A percentile compares a stretch with the other conserved stretches of the same genome.
Conservation (phyloP, 306 rosid genomes). For the Prunus mira region DNA sequence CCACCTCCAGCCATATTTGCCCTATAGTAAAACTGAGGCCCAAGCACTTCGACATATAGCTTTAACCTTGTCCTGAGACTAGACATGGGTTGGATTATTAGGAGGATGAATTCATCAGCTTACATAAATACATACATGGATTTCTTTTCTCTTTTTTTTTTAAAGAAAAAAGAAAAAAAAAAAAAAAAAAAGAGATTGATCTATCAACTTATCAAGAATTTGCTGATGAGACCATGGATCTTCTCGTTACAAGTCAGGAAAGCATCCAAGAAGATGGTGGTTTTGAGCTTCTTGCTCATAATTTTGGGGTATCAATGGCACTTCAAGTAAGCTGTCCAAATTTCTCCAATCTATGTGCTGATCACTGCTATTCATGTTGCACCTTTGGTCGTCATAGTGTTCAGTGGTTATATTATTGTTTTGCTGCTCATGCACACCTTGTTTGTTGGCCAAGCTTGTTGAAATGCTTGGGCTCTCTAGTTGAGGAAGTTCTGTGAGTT, state of each 20-base stretch:
- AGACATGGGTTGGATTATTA: constrained; percentile 3
- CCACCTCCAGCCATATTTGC: too few relatives aligned
- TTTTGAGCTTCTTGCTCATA: constrained; percentile 27
- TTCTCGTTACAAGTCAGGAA: constrained; percentile 46
- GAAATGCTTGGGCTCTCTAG: constrained; percentile 34
- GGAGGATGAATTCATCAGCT: neutral
- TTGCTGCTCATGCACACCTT: constrained; percentile 10
- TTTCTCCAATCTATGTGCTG: constrained; percentile 58
- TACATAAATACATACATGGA: neutral
- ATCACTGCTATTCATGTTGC: constrained; percentile 20
- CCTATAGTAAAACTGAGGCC: too few relatives aligned
- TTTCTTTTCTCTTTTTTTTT: neutral
- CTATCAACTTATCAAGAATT: neutral
- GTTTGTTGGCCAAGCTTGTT: constrained; percentile 33
- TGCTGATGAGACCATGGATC: neutral
- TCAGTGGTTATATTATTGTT: constrained; percentile 16
- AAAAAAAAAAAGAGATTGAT: neutral
- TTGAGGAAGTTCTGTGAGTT: constrained; percentile 13
- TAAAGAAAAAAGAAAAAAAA: too few relatives aligned
- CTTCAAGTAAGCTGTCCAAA: constrained; percentile 53
- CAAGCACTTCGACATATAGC: neutral
- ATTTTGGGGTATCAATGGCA: constrained; percentile 24
- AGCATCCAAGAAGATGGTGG: constrained; percentile 52
- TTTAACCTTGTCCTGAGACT: neutral
- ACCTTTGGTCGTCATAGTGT: constrained; percentile 37